Base-by-base conservation (phyloP, 306 rosid species). In the Prinsepia uniflora region DNA sequence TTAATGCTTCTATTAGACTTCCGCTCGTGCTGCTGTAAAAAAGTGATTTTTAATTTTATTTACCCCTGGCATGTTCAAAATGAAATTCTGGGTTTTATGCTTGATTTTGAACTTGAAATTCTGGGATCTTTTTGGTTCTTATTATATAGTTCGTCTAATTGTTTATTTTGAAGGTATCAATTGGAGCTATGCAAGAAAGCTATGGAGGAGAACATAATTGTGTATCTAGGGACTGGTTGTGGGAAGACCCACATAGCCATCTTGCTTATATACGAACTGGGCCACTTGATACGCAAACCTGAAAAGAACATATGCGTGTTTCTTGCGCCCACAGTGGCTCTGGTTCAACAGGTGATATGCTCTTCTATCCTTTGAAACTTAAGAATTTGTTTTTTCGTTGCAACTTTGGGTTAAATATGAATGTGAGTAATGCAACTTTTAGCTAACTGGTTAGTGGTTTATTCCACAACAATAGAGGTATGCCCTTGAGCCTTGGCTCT, bases 231-330 rank as follows among this genome's bases (percentile, higher is more conserved):
- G 73, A 93, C 98, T 30, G 98, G 98, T 67, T 87, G 89, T 77
- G 98, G 98, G 67, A 93, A 93, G 86, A 93, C 98, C 56, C 98
- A 86, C 86, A 90, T 93, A 43, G 90, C 98, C 15, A 88, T 90
- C 72, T 81, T 93, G 81, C 92, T 93, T 58, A 87, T 93, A 24
- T 78, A 87, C 48, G 97, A 85, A 82, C 67, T 90, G 82, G 55
- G 94, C 2, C 85, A 87, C 78, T 84, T 90, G 84, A 87, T 93
- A 43, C 62, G 73, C 79, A 88, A 80, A 78, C 92, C 98, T 41
- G 82, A 81, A 84, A 84, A 86, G 80, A 66, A 78, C 54, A 18
- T 87, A 59, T 90, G 97, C 47, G 83, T 93, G 46, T 93, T 93
- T 88, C 94, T 93, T 75, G 98, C 98, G 0, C 96, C 98, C 48